A percentile compares a stretch with the other conserved stretches of the same genome.
Conservation (phyloP, 148 eudicot genomes). For the Suaeda aralocaspica region DNA sequence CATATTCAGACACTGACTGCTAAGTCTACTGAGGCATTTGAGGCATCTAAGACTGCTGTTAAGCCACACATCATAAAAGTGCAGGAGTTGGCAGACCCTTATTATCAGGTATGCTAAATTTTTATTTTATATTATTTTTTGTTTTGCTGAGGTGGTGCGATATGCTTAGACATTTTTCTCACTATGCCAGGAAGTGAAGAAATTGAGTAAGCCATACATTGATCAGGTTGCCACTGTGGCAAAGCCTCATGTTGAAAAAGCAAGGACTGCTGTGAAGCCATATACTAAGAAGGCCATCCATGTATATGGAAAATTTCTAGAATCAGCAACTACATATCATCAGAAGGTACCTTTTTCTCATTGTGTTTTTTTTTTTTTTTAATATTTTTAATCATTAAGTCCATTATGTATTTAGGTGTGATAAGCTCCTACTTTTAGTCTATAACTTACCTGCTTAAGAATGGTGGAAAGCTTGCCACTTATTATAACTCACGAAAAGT, state of each 20-base stretch:
- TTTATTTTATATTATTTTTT: neutral
- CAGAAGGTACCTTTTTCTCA: conserved; percentile 49
- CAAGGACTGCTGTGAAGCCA: conserved; percentile 49
- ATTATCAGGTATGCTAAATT: conserved; percentile 54
- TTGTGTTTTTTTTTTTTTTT: neutral
- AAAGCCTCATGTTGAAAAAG: conserved; percentile 86
- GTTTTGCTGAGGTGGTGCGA: neutral
- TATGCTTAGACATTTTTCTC: conserved; percentile 8
- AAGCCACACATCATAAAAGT: conserved; percentile 64
- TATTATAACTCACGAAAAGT: neutral
- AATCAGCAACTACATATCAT: conserved; percentile 73
- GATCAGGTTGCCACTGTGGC: conserved; percentile 74
- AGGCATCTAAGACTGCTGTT: conserved; percentile 52
- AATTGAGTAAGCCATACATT: conserved; percentile 66
- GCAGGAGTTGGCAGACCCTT: conserved; percentile 65
- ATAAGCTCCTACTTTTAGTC: neutral
- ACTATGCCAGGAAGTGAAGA: conserved; percentile 60
- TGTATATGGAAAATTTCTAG: conserved; percentile 66
- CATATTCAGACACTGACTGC: conserved; percentile 43
- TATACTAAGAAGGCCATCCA: conserved; percentile 58
- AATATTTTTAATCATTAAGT: too few relatives aligned
- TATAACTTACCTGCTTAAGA: neutral
- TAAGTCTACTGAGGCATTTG: conserved; percentile 54
- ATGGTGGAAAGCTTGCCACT: neutral
- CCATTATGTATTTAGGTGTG: too few relatives aligned